A percentile compares a stretch with the other conserved stretches of the same genome.
Conservation (phyloP, 306 rosid species). For the Cicer judaicum region DNA sequence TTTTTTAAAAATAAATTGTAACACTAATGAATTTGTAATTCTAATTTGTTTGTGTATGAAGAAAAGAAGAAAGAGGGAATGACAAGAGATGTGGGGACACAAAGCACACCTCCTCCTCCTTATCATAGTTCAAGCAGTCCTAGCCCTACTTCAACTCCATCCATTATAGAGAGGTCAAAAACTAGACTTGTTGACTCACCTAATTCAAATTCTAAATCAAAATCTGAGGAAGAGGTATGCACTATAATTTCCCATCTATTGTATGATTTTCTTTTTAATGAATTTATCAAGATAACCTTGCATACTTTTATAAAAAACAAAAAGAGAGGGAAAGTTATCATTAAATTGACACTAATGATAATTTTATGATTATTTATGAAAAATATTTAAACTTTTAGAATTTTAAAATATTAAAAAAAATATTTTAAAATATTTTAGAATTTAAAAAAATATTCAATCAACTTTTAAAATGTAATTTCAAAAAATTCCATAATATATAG, state of each 20-base stretch:
- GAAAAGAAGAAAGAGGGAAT: slow-evolving; percentile 68
- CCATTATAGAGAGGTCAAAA: slow-evolving; percentile 66
- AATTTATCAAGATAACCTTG: neutral
- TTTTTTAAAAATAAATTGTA: no score
- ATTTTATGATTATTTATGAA: no score
- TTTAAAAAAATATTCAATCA: no score
- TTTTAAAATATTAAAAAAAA: no score
- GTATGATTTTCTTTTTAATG: neutral
- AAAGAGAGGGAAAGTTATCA: no score
- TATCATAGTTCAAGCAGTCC: slow-evolving; percentile 74
- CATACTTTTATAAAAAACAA: neutral
- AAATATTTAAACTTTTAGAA: no score
- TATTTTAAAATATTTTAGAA: no score
- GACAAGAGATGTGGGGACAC: slow-evolving; percentile 89
- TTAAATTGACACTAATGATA: no score
- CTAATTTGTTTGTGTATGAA: slow-evolving; percentile 25
- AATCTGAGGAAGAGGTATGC: slow-evolving; percentile 69
- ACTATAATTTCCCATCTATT: neutral
- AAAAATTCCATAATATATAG: no score
- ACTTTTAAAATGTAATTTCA: no score
- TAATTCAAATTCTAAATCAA: slow-evolving; percentile 60
- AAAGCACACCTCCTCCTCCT: slow-evolving; percentile 80
- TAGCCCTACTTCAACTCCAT: slow-evolving; percentile 85
- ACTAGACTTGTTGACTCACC: slow-evolving; percentile 60
- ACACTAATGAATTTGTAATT: no score